Evolutionary conservation across 352 stramenopile species (phyloP).

Genomic region (Pythium monospermum): DNA sequence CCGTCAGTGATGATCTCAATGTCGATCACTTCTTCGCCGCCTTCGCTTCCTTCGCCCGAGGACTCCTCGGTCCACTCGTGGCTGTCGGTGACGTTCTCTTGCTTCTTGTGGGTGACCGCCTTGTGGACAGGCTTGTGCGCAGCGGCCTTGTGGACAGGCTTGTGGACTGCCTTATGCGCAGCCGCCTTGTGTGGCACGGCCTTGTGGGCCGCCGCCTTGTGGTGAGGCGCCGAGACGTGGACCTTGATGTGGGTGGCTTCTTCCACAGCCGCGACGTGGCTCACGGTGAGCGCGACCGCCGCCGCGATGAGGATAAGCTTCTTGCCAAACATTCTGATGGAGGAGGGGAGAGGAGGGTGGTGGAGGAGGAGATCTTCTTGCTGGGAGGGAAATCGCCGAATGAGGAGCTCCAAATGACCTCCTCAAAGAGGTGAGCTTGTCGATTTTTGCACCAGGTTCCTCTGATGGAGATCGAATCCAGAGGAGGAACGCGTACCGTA

Average conservation of each 20-base stretch:
- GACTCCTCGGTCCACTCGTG: background rate
- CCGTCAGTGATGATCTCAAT: background rate
- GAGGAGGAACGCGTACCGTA: no score
- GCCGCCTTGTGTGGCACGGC: conserved; percentile 1
- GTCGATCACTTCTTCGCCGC: background rate
- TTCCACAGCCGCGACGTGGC: background rate
- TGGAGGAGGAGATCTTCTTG: background rate
- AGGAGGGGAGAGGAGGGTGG: background rate
- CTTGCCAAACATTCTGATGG: conserved; percentile 21
- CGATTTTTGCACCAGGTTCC: no score
- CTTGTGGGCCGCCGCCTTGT: conserved; percentile 2
- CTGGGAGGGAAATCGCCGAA: background rate
- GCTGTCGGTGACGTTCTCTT: background rate
- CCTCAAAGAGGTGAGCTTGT: no score
- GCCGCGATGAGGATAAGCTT: conserved; percentile 24
- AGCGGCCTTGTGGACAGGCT: background rate
- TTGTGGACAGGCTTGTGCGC: conserved; percentile 1
- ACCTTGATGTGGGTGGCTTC: conserved; percentile 8
- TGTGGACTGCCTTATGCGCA: background rate
- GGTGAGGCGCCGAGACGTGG: conserved; percentile 4
- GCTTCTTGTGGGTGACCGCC: conserved; percentile 4
- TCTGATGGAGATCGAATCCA: no score
- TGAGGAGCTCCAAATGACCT: no score
- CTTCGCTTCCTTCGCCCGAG: background rate
- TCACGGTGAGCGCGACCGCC: conserved; percentile 15